Base-by-base conservation (phyloP, 2,329 filamentous ascomycete species). In the Pestalotiopsis sp. region DNA sequence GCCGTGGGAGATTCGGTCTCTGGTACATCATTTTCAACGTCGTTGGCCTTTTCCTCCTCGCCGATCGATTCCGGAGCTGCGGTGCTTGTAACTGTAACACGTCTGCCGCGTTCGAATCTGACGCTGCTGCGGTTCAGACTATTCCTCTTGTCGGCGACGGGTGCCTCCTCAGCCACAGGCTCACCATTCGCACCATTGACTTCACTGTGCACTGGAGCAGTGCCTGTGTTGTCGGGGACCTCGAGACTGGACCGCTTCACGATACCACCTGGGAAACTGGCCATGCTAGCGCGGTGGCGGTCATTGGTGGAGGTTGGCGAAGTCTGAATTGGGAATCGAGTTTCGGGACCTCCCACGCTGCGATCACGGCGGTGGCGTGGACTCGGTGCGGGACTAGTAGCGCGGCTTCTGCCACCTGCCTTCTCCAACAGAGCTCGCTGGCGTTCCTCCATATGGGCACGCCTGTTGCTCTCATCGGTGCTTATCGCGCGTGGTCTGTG, bases 401-500 rank as follows among this genome's bases (percentile, higher is more conserved):
- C 93, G 64, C 94, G 90, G 77, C 90, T 91, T 66, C 93, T 89
- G 20, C 86, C 86, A 41, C 86, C 88, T 68, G 84, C 86, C 77
- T 90, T 90, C 72, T 90, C 89, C 61, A 96, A 90, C 70, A 95
- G 87, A 65, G 94, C 93, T 70, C 93, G 91, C 78, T 94, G 93
- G 66, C 96, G 91, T 79, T 97, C 96, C 81, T 98, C 95, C 90
- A 97, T 95, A 73, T 97, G 91, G 59, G 93, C 93, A 76, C 94
- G 93, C 70, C 96, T 92, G 80, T 97, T 97, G 82, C 94, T 97
- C 84, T 99, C 96, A 78, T 99, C 94, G 0, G 94, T 97, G 79
- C 93, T 97, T 76, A 98, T 93, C 38, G 95, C 95, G 62, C 96
- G 92, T 27, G 93, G 92, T 57, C 94, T 90, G 73, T 85, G 87